Percentiles rank a stretch among this genome's conserved stretches.
These are phyloP conservation scores for Termitomyces sp. DNA, from an alignment of 768 basidiomycete genomes.

Conservation along the genomic window DNA sequence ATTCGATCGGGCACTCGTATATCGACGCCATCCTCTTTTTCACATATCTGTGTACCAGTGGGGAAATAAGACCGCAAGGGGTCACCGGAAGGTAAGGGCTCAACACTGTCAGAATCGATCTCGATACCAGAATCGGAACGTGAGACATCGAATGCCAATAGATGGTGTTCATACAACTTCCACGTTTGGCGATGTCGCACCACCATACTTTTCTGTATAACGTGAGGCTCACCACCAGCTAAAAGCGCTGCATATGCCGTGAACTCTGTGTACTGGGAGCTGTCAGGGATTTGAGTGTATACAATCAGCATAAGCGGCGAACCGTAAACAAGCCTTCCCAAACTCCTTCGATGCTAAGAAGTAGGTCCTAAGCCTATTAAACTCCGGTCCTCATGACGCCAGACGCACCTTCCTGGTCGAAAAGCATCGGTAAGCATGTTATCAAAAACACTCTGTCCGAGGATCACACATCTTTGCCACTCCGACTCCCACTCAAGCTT, in stretches of 20 bases:
- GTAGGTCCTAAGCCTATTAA: neutral
- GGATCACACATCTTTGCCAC: constrained; percentile 52
- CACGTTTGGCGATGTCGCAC: constrained; percentile 88
- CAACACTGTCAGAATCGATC: constrained; percentile 20
- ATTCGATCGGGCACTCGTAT: constrained; percentile 37
- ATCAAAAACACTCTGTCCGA: constrained; percentile 25
- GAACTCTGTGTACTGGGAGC: constrained; percentile 72
- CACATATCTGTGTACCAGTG: constrained; percentile 39
- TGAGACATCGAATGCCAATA: constrained; percentile 27
- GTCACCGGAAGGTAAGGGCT: constrained; percentile 50
- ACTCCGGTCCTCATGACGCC: neutral
- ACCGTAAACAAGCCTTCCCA: constrained; percentile 83
- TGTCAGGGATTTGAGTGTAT: neutral
- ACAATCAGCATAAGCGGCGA: constrained; percentile 15
- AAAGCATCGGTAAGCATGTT: constrained; percentile 41
- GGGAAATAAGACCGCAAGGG: constrained; percentile 62
- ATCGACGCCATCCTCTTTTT: constrained; percentile 40
- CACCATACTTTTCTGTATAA: constrained; percentile 67
- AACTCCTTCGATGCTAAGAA: constrained; percentile 56
- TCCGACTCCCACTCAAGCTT: constrained; percentile 65
- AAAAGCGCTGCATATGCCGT: constrained; percentile 74
- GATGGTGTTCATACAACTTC: constrained; percentile 76
- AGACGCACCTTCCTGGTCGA: constrained; percentile 47
- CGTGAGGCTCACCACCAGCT: constrained; percentile 57
- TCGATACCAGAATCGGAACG: constrained; percentile 28